These are phyloP conservation scores for Oldenlandia corymbosa DNA, from an alignment of 257 asterid genomes.

Conservation along the genomic window DNA sequence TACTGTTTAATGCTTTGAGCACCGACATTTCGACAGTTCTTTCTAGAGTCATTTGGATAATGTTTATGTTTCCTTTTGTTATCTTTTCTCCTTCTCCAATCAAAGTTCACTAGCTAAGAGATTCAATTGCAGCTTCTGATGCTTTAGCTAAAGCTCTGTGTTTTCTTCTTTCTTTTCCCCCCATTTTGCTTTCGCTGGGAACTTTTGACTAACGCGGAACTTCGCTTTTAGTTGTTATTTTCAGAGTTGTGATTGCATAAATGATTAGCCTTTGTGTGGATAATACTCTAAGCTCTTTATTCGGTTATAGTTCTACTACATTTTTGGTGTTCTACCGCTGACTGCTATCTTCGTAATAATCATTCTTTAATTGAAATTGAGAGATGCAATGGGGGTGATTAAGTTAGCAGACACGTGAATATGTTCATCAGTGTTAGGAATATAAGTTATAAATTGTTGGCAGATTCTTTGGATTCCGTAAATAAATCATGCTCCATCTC, in stretches of 20 bases:
- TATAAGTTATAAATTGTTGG: background rate
- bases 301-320: too few relatives aligned
- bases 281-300: too few relatives aligned
- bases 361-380: background rate
- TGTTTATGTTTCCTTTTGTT: background rate
- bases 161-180: background rate
- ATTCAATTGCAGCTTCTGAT: too few relatives aligned
- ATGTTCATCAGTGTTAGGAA: background rate
- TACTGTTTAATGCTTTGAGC: background rate
- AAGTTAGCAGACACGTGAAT: background rate
- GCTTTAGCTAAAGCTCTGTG: background rate
- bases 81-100: too few relatives aligned
- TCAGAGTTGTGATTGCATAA: too few relatives aligned
- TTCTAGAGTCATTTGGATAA: background rate
- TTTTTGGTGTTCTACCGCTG: too few relatives aligned
- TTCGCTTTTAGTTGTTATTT: too few relatives aligned
- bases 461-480: background rate
- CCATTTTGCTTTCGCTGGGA: too few relatives aligned
- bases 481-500: background rate
- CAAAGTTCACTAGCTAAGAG: too few relatives aligned
- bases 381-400: constrained; percentile 1
- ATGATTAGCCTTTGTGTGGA: too few relatives aligned
- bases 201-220: too few relatives aligned
- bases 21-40: constrained; percentile 16
- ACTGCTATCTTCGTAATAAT: too few relatives aligned